These are phyloP conservation scores for Trichomonascus vanleenenianus DNA, from an alignment of 805 yeast species.

Conservation along the genomic window DNA sequence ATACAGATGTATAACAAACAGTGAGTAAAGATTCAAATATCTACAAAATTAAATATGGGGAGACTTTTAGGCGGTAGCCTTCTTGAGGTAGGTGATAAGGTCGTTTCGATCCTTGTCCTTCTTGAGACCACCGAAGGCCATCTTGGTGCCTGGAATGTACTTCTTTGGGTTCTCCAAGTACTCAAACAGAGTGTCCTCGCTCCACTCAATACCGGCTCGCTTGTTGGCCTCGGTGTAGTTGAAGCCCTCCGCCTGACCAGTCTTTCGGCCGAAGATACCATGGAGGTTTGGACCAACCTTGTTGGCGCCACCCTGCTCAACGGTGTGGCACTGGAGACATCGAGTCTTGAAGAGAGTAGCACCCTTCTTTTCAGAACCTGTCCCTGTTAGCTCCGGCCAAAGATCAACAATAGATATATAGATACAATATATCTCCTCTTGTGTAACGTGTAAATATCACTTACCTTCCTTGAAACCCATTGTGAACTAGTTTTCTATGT, in stretches of 20 bases:
- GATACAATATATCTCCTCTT: neutral
- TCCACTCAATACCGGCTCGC: constrained; percentile 88
- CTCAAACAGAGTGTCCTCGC: constrained; percentile 80
- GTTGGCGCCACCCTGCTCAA: constrained; percentile 92
- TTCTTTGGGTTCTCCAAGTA: constrained; percentile 99
- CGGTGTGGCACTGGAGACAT: constrained; percentile 98
- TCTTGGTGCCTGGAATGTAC: constrained; percentile 99
- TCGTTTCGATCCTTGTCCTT: constrained; percentile 98
- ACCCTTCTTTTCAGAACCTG: constrained; percentile 84
- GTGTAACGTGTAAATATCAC: neutral
- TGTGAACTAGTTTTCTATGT: constrained; percentile 3
- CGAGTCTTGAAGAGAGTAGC: constrained; percentile 97
- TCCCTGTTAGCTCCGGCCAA: constrained; percentile 1
- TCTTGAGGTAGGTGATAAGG: constrained; percentile 73
- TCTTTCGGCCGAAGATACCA: constrained; percentile 87
- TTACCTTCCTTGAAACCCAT: constrained; percentile 14
- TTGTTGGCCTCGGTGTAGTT: constrained; percentile 98
- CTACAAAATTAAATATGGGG: neutral
- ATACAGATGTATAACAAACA: too few species aligned
- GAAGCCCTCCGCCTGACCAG: constrained; percentile 90
- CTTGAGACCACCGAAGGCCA: constrained; percentile 99
- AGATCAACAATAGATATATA: neutral
- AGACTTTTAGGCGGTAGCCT: constrained; percentile 28
- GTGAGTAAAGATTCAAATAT: neutral
- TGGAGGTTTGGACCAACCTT: constrained; percentile 98